Percentiles rank a stretch among this genome's conserved stretches.
Conservation (phyloP, 176 grass and related monocot genomes). For the Triticum monococcum region DNA sequence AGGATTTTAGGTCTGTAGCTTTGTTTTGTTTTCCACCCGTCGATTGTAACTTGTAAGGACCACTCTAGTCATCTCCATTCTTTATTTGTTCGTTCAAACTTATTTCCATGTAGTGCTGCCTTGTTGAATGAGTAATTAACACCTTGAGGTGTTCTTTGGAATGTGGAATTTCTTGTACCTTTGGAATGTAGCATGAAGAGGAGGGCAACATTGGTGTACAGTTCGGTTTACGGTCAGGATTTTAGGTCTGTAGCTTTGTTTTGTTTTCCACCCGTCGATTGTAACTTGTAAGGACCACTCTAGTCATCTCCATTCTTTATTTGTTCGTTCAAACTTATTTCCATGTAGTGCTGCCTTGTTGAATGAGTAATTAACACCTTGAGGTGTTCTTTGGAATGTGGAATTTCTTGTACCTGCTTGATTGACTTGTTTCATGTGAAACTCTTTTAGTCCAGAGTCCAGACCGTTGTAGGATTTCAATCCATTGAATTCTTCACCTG, state of each 20-base stretch:
- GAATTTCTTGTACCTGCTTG: background rate
- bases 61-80: background rate
- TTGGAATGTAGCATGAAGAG: background rate
- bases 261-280: background rate
- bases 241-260: background rate
- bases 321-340: background rate
- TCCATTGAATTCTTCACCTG: background rate
- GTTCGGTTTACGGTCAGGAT: background rate
- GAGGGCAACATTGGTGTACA: conserved; percentile 16
- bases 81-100: background rate
- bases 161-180: background rate
- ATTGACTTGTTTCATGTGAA: background rate
- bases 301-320: background rate
- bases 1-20: background rate
- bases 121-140: background rate
- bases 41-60: background rate
- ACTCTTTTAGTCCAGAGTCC: background rate
- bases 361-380: background rate
- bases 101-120: background rate
- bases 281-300: conserved; percentile 1
- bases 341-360: background rate
- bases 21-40: background rate
- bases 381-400: background rate
- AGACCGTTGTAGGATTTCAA: background rate
- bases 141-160: background rate